Base-by-base conservation (phyloP, 805 yeast genomes). In the Kluyveromyces aestuarii region DNA sequence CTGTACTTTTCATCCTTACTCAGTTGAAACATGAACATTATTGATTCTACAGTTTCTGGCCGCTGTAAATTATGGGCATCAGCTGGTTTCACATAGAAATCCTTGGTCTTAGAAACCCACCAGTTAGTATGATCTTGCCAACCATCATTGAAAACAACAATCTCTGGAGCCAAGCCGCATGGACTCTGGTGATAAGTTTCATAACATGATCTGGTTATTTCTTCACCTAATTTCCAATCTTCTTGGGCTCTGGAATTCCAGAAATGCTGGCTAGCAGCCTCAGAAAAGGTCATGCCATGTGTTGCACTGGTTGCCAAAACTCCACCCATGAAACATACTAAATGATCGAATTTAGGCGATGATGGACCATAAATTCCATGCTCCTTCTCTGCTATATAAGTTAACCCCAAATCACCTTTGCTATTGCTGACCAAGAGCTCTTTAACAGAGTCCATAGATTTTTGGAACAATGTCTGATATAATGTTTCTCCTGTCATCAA, bases 241-340 rank as follows among this genome's bases (percentile, higher is more conserved):
- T 71, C 71, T 55, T 81, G 84, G 55, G 75, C 76, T 13, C 66
- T 67, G 0, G 67, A 63, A 50, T 75, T 72, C 95, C 96, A 87
- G 47, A 67, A 63, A 1, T 75, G 64, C 48, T 69, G 67, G 38
- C 72, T 68, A 50, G 77, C 72, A 3, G 91, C 95, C 13, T 73
- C 75, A 21, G 77, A 59, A 1, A 82, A 67, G 27, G 70, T 61
- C 17, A 48, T 38, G 9, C 97, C 97, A 43, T 76, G 79, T 2
- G 96, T 90, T 14, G 96, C 95, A 27, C 96, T 96, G 47, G 88
- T 68, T 0, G 96, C 93, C 52, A 90, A 75, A 52, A 86, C 73
- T 0, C 96, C 96, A 49, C 96, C 96, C 61, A 86, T 79, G 66
- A 88, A 89, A 64, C 97, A 90, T 25, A 88, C 96, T 51, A 87